phyloP scores from a whole-genome alignment of 2,329 filamentous ascomycete species.

The Monosporascus sp. region DNA sequence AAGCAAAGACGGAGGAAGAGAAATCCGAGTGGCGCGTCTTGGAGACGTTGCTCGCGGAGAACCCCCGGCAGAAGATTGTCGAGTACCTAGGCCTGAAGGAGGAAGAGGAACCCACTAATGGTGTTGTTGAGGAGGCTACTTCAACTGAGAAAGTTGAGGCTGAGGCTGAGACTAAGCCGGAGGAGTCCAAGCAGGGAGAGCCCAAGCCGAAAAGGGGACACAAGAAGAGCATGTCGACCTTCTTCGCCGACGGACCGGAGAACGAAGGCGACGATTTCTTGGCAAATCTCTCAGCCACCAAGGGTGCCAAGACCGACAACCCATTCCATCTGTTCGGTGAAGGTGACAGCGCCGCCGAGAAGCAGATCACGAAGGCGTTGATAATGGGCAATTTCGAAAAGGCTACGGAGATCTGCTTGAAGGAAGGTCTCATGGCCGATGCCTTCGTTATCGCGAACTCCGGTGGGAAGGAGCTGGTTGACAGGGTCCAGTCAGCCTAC shows the following conservation, averaged over 20 bases:
- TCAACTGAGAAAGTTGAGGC: conserved; percentile 32
- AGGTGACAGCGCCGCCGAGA: conserved; percentile 78
- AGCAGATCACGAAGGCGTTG: conserved; percentile 78
- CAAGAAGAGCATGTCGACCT: conserved; percentile 65
- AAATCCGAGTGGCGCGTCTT: conserved; percentile 96
- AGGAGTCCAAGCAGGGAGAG: conserved; percentile 36
- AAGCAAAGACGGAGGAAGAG: conserved; percentile 80
- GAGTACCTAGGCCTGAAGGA: conserved; percentile 85
- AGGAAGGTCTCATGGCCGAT: conserved; percentile 87
- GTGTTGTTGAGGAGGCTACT: conserved; percentile 33
- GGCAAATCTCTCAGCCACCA: conserved; percentile 76
- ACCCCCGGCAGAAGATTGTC: conserved; percentile 79
- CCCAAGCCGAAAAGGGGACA: conserved; percentile 35
- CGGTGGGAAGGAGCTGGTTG: conserved; percentile 85
- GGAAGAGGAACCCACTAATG: conserved; percentile 50
- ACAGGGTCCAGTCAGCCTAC: conserved; percentile 90
- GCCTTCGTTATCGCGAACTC: conserved; percentile 98
- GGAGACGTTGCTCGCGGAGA: conserved; percentile 77
- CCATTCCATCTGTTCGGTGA: conserved; percentile 88
- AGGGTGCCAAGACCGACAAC: conserved; percentile 88
- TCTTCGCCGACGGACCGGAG: conserved; percentile 68
- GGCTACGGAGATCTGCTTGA: conserved; percentile 82
- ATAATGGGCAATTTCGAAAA: conserved; percentile 88
- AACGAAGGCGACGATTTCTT: conserved; percentile 81
- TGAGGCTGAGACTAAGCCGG: conserved; percentile 39